Conservation (phyloP, 495 filamentous ascomycete species). For the Immersiella caudata region DNA sequence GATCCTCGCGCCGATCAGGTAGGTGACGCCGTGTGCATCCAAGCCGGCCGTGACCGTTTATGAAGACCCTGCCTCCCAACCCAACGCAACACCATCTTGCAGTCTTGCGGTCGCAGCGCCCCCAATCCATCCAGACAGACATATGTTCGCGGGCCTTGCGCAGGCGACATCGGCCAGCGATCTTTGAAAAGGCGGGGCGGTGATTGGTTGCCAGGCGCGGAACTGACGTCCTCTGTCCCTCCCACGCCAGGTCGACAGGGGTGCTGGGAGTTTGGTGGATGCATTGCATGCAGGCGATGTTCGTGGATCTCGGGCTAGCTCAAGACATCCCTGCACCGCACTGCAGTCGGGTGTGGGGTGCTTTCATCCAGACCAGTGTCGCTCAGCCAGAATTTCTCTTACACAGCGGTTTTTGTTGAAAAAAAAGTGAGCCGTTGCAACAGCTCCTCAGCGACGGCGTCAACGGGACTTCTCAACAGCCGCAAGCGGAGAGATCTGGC, state of each 20-base stretch:
- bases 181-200: slow-evolving; percentile 34
- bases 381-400: slow-evolving; percentile 27
- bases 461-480: slow-evolving; percentile 13
- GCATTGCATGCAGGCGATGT: slow-evolving; percentile 38
- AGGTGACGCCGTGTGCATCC: background rate
- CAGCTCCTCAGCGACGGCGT: slow-evolving; percentile 4
- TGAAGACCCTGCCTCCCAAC: background rate
- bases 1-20: background rate
- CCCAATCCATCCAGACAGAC: background rate
- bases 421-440: slow-evolving; percentile 3
- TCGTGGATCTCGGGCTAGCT: slow-evolving; percentile 38
- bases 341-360: slow-evolving; percentile 40
- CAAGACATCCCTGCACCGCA: slow-evolving; percentile 27
- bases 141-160: slow-evolving; percentile 10
- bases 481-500: slow-evolving; percentile 23
- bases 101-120: background rate
- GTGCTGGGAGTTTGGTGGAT: slow-evolving; percentile 31
- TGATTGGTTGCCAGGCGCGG: slow-evolving; percentile 34
- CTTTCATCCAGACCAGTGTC: slow-evolving; percentile 29
- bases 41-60: background rate
- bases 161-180: slow-evolving; percentile 41
- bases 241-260: slow-evolving; percentile 25
- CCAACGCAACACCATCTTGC: background rate
- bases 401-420: slow-evolving; percentile 28
- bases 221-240: slow-evolving; percentile 29